These are phyloP conservation scores for Cercophora samala DNA, from an alignment of 495 filamentous ascomycete genomes.

Conservation along the genomic window DNA sequence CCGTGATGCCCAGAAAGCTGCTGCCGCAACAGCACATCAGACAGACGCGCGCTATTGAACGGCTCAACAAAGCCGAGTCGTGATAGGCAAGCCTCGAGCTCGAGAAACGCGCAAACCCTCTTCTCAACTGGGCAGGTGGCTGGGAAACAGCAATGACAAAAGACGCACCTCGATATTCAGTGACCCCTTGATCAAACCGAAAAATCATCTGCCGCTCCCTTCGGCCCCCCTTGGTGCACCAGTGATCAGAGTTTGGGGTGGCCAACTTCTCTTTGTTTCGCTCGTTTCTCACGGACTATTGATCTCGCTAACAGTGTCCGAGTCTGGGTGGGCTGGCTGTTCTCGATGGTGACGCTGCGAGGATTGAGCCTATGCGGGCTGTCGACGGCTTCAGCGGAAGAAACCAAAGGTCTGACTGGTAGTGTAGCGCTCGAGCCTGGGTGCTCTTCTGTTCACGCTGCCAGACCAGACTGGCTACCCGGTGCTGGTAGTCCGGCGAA, in stretches of 20 bases:
- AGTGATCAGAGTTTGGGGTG: constrained; percentile 12
- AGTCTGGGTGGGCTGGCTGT: not conserved
- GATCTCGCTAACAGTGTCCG: not conserved
- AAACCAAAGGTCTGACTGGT: not conserved
- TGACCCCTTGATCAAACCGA: constrained; percentile 10
- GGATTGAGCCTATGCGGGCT: constrained; percentile 23
- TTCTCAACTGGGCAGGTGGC: constrained; percentile 26
- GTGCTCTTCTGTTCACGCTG: not conserved
- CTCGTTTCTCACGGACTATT: not conserved
- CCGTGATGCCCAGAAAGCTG: constrained; percentile 4
- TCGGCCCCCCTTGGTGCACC: constrained; percentile 8
- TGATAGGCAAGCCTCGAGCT: constrained; percentile 1
- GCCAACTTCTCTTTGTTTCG: constrained; percentile 15
- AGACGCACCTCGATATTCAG: constrained; percentile 12
- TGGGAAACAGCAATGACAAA: not conserved
- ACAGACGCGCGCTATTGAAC: not conserved
- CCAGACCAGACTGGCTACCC: not conserved
- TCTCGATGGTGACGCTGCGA: constrained; percentile 12
- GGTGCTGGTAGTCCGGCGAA: not conserved
- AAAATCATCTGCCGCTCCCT: constrained; percentile 12
- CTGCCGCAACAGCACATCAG: constrained; percentile 1
- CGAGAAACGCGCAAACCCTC: constrained; percentile 1
- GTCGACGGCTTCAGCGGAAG: constrained; percentile 1
- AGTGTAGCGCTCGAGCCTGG: not conserved
- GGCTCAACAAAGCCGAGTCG: constrained; percentile 3